Evolutionary conservation across 495 filamentous ascomycete species (phyloP), one percentile per base, ranked within the genome.

Genomic region (Aspergillus incahuasiensis): DNA sequence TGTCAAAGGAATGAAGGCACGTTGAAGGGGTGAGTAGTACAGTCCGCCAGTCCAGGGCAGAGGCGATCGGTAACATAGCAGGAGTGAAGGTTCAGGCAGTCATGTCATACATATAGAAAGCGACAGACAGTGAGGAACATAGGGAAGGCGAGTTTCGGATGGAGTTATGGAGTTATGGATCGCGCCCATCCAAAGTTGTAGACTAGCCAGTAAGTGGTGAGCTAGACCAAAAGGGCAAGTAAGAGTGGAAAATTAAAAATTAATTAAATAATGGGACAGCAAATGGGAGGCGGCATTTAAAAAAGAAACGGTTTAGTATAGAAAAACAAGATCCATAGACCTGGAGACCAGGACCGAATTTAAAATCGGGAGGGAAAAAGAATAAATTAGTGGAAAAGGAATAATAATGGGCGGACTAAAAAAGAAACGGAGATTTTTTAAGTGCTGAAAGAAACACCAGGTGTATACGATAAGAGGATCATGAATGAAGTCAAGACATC

Each of bases 401-500:
- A 38, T 42, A 56, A 54, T 52, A 59, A 49, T 45, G 63, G 53
- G 52, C 51, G 25, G 46, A 24, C 28, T 21, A 51, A 48, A 53
- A 57, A 54, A 51, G 48, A 47, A 55, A 51, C 44, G 16, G 9
- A 60, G 47, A 52, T 9, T 48, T 52, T 56, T 55, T 52, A 53
- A 51, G 44, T 39, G 44, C 35, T 47, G 43, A 58, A 50, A 52
- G 57, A 52, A 59, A 60, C 53, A 64, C 57, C 40, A 38, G 22
- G 48, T 16, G 48, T 50, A 50, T 40, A 50, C 34, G 18, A 40
- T 38, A 57, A 63, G 57, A 56, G 56, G 67, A 62, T 13, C 20
- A n/a, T 20, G 3, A 62, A 70, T 68, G 70, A 73, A 66, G 70
- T 76, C 71, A 74, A 73, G 68, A 72, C 73, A 73, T 74, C 68